phyloP scores from a whole-genome alignment of 73 alveolate species.

The Diophrys appendiculata region DNA sequence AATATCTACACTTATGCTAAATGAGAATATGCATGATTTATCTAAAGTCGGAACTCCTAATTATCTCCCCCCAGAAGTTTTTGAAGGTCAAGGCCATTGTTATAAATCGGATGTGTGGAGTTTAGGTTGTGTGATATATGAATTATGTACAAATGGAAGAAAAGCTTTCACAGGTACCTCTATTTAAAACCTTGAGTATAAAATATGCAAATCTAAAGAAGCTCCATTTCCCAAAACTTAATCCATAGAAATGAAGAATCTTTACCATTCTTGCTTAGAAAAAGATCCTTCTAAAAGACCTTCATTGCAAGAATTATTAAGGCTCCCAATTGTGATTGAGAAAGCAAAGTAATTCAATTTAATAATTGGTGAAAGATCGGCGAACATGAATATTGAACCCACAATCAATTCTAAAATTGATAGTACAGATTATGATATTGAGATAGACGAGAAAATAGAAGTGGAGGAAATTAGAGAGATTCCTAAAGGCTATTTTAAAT shows the following conservation, averaged over 20 bases:
- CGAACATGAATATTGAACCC: too few relatives aligned
- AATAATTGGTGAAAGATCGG: too few relatives aligned
- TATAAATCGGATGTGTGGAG: slow-evolving; percentile 97
- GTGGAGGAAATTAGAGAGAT: too few relatives aligned
- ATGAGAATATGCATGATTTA: slow-evolving; percentile 29
- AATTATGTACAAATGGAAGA: slow-evolving; percentile 83
- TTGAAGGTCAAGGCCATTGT: slow-evolving; percentile 94
- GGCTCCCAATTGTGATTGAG: too few relatives aligned
- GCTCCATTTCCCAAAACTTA: slow-evolving; percentile 64
- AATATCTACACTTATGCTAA: slow-evolving; percentile 84
- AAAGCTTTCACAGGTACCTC: slow-evolving; percentile 97
- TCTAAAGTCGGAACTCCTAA: slow-evolving; percentile 99
- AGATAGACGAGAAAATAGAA: too few relatives aligned
- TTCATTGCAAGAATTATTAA: too few relatives aligned
- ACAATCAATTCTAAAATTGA: too few relatives aligned
- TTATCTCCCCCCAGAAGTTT: slow-evolving; percentile 95
- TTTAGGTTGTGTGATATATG: slow-evolving; percentile 93
- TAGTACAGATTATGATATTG: too few relatives aligned
- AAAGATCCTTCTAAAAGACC: slow-evolving; percentile 62
- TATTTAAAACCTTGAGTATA: slow-evolving; percentile 86
- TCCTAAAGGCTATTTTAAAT: too few relatives aligned
- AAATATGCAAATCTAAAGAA: slow-evolving; percentile 87
- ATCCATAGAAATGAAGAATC: background rate
- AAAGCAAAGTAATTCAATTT: too few relatives aligned
- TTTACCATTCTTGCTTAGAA: slow-evolving; percentile 6